Evolutionary conservation across 1,139 yeast genomes (phyloP).

Genomic region (Geotrichum klebahnii): DNA sequence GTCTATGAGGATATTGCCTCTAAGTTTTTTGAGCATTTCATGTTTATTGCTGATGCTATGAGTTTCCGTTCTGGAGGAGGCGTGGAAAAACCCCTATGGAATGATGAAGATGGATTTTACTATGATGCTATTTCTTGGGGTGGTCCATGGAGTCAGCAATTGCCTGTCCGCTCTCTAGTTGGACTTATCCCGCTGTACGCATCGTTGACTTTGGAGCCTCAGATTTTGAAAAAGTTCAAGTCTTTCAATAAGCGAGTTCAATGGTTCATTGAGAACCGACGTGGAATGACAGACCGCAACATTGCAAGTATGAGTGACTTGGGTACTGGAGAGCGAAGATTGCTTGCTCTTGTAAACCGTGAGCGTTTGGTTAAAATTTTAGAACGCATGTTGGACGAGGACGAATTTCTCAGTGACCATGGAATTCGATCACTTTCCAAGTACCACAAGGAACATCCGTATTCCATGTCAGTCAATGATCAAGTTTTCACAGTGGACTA

Average conservation of each 20-base stretch:
- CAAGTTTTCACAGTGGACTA: slow-evolving; percentile 69
- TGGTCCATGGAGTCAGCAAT: slow-evolving; percentile 59
- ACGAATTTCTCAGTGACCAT: slow-evolving; percentile 78
- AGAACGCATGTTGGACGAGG: slow-evolving; percentile 79
- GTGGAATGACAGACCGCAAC: slow-evolving; percentile 73
- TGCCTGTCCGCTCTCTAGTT: slow-evolving; percentile 86
- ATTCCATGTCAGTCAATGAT: slow-evolving; percentile 81
- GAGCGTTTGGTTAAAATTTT: slow-evolving; percentile 76
- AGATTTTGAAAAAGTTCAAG: slow-evolving; percentile 71
- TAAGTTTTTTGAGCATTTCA: slow-evolving; percentile 89
- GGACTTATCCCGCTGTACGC: slow-evolving; percentile 94
- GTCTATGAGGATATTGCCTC: slow-evolving; percentile 94
- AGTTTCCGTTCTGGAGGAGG: slow-evolving; percentile 58
- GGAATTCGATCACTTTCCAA: slow-evolving; percentile 90
- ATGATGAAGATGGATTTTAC: slow-evolving; percentile 82
- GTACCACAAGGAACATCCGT: slow-evolving; percentile 82
- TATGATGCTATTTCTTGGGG: slow-evolving; percentile 92
- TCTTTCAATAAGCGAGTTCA: slow-evolving; percentile 78
- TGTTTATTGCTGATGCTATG: slow-evolving; percentile 93
- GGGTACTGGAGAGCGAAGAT: slow-evolving; percentile 82
- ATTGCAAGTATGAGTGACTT: slow-evolving; percentile 82
- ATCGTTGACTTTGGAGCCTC: slow-evolving; percentile 84
- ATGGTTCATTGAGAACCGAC: slow-evolving; percentile 78
- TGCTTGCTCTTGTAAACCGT: slow-evolving; percentile 76
- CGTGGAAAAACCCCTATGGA: slow-evolving; percentile 71